phyloP scores from a whole-genome alignment of 2,329 filamentous ascomycete genomes.

The Talaromyces sp. region DNA sequence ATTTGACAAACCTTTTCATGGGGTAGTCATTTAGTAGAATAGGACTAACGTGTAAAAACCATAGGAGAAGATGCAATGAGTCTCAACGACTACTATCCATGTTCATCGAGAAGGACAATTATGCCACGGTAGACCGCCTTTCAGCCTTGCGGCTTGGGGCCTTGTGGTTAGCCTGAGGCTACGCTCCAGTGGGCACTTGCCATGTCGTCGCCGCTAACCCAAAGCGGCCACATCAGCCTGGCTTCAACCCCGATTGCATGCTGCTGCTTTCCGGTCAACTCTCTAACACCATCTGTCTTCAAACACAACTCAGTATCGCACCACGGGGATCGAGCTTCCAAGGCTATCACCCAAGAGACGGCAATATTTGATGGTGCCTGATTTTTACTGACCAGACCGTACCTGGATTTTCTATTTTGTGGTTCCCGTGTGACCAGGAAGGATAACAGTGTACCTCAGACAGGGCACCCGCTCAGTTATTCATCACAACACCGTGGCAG shows the following conservation, averaged over 20 bases:
- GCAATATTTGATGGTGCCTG: conserved; percentile 24
- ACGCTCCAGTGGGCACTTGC: conserved; percentile 5
- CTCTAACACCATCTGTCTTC: conserved; percentile 33
- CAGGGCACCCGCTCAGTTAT: conserved; percentile 16
- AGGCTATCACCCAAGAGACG: conserved; percentile 18
- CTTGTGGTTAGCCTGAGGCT: conserved; percentile 3
- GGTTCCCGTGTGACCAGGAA: conserved; percentile 11
- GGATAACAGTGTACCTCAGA: conserved; percentile 13
- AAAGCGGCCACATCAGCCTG: conserved; percentile 44
- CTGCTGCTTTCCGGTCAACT: conserved; percentile 34
- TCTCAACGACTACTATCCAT: neutral
- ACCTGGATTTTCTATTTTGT: conserved; percentile 8
- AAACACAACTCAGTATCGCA: conserved; percentile 27
- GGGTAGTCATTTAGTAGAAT: no score
- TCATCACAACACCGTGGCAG: conserved; percentile 44
- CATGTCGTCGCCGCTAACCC: conserved; percentile 40
- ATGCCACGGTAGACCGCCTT: conserved; percentile 17
- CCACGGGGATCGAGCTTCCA: conserved; percentile 25
- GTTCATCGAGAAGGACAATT: neutral
- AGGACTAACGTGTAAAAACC: neutral
- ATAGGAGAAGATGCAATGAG: neutral
- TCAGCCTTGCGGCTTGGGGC: conserved; percentile 21
- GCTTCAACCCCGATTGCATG: conserved; percentile 34
- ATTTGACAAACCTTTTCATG: neutral
- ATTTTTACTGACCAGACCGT: conserved; percentile 3